Evolutionary conservation across 306 rosid genomes (phyloP), one percentile per base, ranked within the genome.

Genomic region (Dalbergia cochinchinensis): DNA sequence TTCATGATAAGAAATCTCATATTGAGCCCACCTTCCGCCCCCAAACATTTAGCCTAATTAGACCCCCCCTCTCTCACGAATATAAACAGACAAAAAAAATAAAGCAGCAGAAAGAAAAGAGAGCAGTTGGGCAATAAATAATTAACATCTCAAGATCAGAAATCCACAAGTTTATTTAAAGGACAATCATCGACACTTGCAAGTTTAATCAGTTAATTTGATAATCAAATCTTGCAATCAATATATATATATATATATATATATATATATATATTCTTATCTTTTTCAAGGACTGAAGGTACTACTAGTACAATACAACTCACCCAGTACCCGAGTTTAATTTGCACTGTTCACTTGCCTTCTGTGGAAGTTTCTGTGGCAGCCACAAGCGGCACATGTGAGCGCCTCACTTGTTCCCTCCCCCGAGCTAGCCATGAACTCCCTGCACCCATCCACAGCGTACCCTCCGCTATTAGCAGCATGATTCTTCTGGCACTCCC

Each of bases 401-500:
- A 94, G 94, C 0, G 88, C 97, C 33, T 65, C 89, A 47, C 57
- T 35, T 6, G 94, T 80, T 59, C 94, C 97, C 7, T 91, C 95
- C 4, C 71, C 85, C 0, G 86, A 83, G 11, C 86, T 85, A 0
- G 99, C 94, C 93, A 94, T 84, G 86, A 94, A 94, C 20, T 94
- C 97, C 33, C 89, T 84, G 86, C 99, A 94, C 0, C 99, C 99
- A 74, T 94, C 99, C 73, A 92, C 85, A 3, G 99, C 97, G 67
- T 94, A 91, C 0, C 99, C 99, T 57, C 99, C 99, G 2, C 88
- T 87, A 18, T 86, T 85, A 0, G 99, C 99, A 1, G 97, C 99
- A 45, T 94, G 97, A 77, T 94, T 94, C 94, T 92, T 94, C 66
- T 86, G 97, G 78, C 99, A 94, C 85, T 91, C 99, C 0, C 90